Base-by-base conservation (phyloP, 2,329 filamentous ascomycete species). In the Incumbomyces delicatus region DNA sequence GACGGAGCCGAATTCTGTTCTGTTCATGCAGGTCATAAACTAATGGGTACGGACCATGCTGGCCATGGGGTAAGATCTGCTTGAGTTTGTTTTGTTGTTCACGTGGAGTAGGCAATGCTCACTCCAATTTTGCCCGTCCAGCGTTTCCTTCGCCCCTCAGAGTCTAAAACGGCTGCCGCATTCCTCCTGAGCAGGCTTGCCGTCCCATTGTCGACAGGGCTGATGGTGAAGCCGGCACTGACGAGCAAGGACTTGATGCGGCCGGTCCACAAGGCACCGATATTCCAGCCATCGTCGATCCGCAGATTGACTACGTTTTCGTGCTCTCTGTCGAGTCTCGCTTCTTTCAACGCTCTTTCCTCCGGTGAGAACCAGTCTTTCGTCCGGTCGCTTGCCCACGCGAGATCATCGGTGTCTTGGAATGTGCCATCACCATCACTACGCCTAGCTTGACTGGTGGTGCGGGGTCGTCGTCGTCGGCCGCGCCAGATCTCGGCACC, bases 401-500 rank as follows among this genome's bases (percentile, higher is more conserved):
- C 66, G 51, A 61, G 61, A 60, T 63, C 63, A 59, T 69, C 71
- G 43, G 53, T 63, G 59, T 69, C 71, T 44, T 53, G 66, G 44
- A 59, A 65, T 57, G 69, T 73, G 49, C 65, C 63, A 53, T 61
- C 66, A 37, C 16, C 44, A 34, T 36, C 32, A 18, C 14, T 31
- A 32, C 6, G 44, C 40, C 31, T 52, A 39, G 50, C 32, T 41
- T 55, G 29, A 20, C 31, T 39, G 16, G 33, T 20, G 36, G 48
- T 11, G 18, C 43, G 30, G 42, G 52, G 36, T 41, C 40, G 13
- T 13, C n/a, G n/a, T 14, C 30, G 16, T 22, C 39, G 16, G 58
- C 79, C 83, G 59, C 86, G 81, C 90, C 92, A 98, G 36, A 96
- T 71, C 68, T 98, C 92, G 69, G 87, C 86, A 12, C 92, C 92